Evolutionary conservation across 495 filamentous ascomycete genomes (phyloP), one percentile per base, ranked within the genome.

Genomic region (Letharia columbiana): DNA sequence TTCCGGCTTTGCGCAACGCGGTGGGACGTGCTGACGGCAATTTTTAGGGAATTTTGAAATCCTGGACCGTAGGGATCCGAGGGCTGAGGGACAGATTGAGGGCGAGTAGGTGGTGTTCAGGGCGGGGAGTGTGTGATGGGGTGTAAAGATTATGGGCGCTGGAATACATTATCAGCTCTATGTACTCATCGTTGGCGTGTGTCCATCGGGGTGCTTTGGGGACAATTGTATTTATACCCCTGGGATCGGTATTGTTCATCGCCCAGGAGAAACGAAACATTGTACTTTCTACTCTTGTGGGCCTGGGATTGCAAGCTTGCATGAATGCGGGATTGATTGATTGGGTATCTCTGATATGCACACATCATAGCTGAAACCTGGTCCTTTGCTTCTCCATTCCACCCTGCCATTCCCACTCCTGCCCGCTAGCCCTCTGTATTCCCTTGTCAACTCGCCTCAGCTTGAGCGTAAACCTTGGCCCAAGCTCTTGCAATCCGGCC

Each of bases 401-500:
- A 7, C 88, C 88, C 78, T 94, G 91, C 93, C 93, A 98, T 73
- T 94, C 84, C 92, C 94, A 98, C 73, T 93, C 90, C 73, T 91
- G 90, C 40, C 91, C 91, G 74, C 85, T 87, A 31, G 81, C 84
- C 66, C 87, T 79, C 66, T 92, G 91, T 56, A 98, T 86, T 1
- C 91, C 91, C 79, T 89, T 92, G 74, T 98, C 92, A 33, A 98
- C 87, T 72, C 94, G 85, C 63, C 95, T 84, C 67, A 98, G 77
- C 79, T 96, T 96, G 71, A 96, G 70, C 1, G 92, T 96, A 73
- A 95, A 89, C 42, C 89, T 77, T 3, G 92, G 92, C 39, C 91
- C 91, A 35, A 96, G 74, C 73, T 96, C 91, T 75, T 95, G 92
- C 67, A 96, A 71, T 44, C 93, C 92, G 35, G 89, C 87, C 33